Evolutionary conservation across 441 rosid species (phyloP).

Genomic region (Corymbia calophylla): DNA sequence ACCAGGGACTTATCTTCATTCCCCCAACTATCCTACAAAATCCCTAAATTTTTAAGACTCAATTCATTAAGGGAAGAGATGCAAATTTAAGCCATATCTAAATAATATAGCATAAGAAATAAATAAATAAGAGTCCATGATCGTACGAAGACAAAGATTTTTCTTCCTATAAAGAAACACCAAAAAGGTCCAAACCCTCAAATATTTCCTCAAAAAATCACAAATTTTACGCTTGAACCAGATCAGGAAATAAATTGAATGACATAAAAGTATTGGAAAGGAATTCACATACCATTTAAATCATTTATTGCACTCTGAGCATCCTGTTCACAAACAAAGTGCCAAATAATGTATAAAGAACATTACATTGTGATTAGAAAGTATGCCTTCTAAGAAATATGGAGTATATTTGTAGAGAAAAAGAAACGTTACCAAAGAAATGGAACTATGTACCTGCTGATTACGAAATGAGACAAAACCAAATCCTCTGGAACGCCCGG

Average conservation of each 20-base stretch:
- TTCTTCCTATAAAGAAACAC: background rate
- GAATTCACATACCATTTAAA: constrained; percentile 42
- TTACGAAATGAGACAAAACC: constrained; percentile 82
- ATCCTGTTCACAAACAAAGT: constrained; percentile 35
- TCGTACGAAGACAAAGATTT: background rate
- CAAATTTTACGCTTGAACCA: background rate
- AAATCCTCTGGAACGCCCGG: constrained; percentile 88
- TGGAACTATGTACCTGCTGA: constrained; percentile 44
- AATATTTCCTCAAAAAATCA: background rate
- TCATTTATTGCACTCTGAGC: constrained; percentile 83
- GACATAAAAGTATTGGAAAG: background rate
- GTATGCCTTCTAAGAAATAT: background rate
- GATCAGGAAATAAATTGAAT: background rate
- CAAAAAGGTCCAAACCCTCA: background rate
- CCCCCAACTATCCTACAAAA: background rate
- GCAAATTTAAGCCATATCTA: background rate
- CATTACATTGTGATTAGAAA: background rate
- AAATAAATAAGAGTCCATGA: background rate
- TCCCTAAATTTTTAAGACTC: background rate
- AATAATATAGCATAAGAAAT: background rate
- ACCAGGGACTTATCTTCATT: background rate
- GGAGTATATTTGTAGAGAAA: background rate
- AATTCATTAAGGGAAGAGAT: background rate
- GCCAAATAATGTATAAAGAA: background rate
- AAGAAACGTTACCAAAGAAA: background rate